A percentile compares a stretch with the other conserved stretches of the same genome.
Conservation (phyloP, 495 filamentous ascomycete genomes). For the Xylaria grammica region DNA sequence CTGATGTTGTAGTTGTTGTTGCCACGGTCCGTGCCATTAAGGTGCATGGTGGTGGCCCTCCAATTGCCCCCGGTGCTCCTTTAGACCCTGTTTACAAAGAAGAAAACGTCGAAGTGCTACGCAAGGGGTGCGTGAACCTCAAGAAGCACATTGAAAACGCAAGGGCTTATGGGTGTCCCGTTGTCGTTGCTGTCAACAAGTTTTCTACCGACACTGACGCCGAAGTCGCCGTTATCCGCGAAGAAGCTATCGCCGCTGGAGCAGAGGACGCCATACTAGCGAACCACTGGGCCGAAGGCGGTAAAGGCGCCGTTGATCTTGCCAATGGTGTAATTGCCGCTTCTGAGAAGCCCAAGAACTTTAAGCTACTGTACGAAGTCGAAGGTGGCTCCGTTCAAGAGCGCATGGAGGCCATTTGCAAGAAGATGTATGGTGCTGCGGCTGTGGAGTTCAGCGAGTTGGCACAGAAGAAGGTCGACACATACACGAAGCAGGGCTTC, state of each 20-base stretch:
- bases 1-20: slow-evolving; percentile 92
- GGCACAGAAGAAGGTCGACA: slow-evolving; percentile 94
- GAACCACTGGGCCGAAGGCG: slow-evolving; percentile 97
- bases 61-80: slow-evolving; percentile 83
- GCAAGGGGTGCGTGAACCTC: slow-evolving; percentile 89
- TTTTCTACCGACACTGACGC: slow-evolving; percentile 93
- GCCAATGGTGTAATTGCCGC: slow-evolving; percentile 86
- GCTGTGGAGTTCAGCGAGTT: slow-evolving; percentile 92
- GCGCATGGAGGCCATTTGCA: slow-evolving; percentile 89
- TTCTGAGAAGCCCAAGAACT: slow-evolving; percentile 83
- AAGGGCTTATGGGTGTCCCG: slow-evolving; percentile 83
- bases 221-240: slow-evolving; percentile 84
- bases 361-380: slow-evolving; percentile 84
- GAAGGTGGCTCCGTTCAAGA: slow-evolving; percentile 77
- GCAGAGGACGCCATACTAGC: slow-evolving; percentile 92
- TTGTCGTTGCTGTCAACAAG: slow-evolving; percentile 97
- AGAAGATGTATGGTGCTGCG: slow-evolving; percentile 90
- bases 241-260: slow-evolving; percentile 90
- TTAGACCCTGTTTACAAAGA: slow-evolving; percentile 85
- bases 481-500: slow-evolving; percentile 90
- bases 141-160: slow-evolving; percentile 94
- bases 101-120: slow-evolving; percentile 90
- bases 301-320: slow-evolving; percentile 86
- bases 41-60: slow-evolving; percentile 93
- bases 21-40: slow-evolving; percentile 95